These are phyloP conservation scores for Entomortierella beljakovae DNA, from an alignment of 192 early-diverging fungal species.

Conservation along the genomic window DNA sequence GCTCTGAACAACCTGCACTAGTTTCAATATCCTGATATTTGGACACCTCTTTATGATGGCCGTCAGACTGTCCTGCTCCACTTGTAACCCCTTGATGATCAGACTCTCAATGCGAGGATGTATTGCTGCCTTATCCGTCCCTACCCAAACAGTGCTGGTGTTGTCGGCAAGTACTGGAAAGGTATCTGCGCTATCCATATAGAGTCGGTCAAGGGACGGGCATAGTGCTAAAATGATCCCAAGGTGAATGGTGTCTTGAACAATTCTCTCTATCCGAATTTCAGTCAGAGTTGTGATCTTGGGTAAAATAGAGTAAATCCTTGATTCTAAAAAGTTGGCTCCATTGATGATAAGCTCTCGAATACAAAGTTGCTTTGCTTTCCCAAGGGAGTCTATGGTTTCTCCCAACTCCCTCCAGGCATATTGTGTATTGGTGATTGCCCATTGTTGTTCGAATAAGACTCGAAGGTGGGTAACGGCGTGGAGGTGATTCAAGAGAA, in stretches of 20 bases:
- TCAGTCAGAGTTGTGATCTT: slow-evolving; percentile 9
- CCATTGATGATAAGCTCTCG: slow-evolving; percentile 2
- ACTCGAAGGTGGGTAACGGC: slow-evolving; percentile 5
- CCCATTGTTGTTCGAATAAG: slow-evolving; percentile 9
- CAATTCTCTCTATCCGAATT: slow-evolving; percentile 5
- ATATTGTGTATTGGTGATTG: slow-evolving; percentile 6
- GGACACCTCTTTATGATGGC: not conserved
- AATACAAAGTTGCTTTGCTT: not conserved
- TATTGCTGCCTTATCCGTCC: not conserved
- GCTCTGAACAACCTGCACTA: not conserved
- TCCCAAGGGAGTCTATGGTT: slow-evolving; percentile 1
- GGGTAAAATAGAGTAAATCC: slow-evolving; percentile 5
- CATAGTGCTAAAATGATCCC: slow-evolving; percentile 8
- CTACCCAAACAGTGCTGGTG: slow-evolving; percentile 1
- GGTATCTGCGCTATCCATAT: slow-evolving; percentile 1
- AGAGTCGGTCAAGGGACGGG: not conserved
- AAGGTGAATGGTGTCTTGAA: slow-evolving; percentile 3
- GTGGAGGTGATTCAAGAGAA: slow-evolving; percentile 5
- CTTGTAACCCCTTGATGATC: slow-evolving; percentile 6
- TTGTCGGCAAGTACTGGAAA: not conserved
- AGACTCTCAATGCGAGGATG: not conserved
- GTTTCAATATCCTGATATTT: not conserved
- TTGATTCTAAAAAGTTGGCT: slow-evolving; percentile 10
- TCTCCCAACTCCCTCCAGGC: slow-evolving; percentile 14
- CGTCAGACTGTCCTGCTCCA: not conserved